Evolutionary conservation across 129 eudicot species (phyloP), one percentile per base, ranked within the genome.

Genomic region (Ambrosia trifida): DNA sequence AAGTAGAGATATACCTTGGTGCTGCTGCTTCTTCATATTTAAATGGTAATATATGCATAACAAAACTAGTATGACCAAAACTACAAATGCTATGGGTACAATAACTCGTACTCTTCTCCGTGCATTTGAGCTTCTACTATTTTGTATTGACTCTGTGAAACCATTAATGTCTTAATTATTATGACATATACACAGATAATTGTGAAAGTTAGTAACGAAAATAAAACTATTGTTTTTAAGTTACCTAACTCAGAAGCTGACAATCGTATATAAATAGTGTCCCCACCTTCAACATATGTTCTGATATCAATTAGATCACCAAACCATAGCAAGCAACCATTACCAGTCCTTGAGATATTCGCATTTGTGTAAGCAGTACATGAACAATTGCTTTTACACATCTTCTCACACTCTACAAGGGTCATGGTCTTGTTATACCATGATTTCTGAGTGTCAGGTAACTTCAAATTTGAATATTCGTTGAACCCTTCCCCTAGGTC

Each of bases 101-200:
- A 62, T 32, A 38, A 62, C 14, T 3, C 51, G 60, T 41, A 36
- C 53, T 62, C 24, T 47, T 33, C 20, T 63, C 45, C 59, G 16
- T 46, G 24, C 36, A 16, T 20, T 63, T 14, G 78, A 73, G 50
- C 53, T 73, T 73, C 35, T 40, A 18, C 52, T 13, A 63, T 63
- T 61, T 50, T 50, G 16, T 33, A 9, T 50, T 1, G 14, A 28
- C 20, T 66, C 57, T 20, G 32, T 32, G 46, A 62, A 62, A 31
- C 33, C 7, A 33, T 62, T 62, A 62, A 16, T 35, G 45, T 24
- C 28, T 24, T 28, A 12, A 46, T 51, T 65, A 31, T 28, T 11
- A 2, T 11, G 65, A n/a, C 35, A 56, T 56, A 20, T 10, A 56
- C 35, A 59, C 43, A 31, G 2, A 30, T 43, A 65, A 65, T 43